A percentile compares a stretch with the other conserved stretches of the same genome.
These are phyloP conservation scores for Aegilops tauschii DNA, from an alignment of 176 grass and related monocot species.

Conservation along the genomic window DNA sequence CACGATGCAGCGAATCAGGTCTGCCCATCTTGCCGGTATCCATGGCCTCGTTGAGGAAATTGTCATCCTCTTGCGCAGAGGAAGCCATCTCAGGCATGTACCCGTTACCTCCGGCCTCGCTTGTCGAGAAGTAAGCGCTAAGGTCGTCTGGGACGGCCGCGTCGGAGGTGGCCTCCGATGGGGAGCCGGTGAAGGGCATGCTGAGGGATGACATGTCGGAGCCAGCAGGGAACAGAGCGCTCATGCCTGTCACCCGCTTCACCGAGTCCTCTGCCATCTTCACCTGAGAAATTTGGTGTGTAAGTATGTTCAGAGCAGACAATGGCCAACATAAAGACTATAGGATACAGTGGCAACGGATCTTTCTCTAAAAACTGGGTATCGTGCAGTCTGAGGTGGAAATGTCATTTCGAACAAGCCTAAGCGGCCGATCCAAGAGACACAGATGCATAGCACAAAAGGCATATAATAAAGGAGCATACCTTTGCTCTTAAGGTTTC, in stretches of 20 bases:
- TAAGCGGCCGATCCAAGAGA: not conserved
- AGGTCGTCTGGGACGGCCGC: slow-evolving; percentile 51
- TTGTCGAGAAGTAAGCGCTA: slow-evolving; percentile 40
- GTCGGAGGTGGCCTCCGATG: slow-evolving; percentile 55
- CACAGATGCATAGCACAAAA: not conserved
- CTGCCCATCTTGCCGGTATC: slow-evolving; percentile 39
- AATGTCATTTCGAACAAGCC: not conserved
- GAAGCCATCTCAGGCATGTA: slow-evolving; percentile 47
- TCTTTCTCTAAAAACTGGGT: not conserved
- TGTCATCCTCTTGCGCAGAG: slow-evolving; percentile 12
- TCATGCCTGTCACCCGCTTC: slow-evolving; percentile 67
- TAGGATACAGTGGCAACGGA: not conserved
- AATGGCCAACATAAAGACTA: not conserved
- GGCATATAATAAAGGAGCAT: not conserved
- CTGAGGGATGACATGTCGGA: slow-evolving; percentile 62
- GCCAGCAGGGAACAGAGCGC: slow-evolving; percentile 29
- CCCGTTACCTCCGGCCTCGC: not conserved
- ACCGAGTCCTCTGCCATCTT: slow-evolving; percentile 91
- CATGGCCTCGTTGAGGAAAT: slow-evolving; percentile 25
- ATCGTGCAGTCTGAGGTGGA: not conserved
- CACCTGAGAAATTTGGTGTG: slow-evolving; percentile 47
- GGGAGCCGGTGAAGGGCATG: slow-evolving; percentile 50
- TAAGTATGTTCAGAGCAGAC: not conserved
- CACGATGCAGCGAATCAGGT: slow-evolving; percentile 49
- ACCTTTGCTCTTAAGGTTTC: slow-evolving; percentile 80